Percentiles rank a stretch among this genome's conserved stretches.
phyloP scores from a whole-genome alignment of 2,329 filamentous ascomycete species.

The Monosporascus sp. region DNA sequence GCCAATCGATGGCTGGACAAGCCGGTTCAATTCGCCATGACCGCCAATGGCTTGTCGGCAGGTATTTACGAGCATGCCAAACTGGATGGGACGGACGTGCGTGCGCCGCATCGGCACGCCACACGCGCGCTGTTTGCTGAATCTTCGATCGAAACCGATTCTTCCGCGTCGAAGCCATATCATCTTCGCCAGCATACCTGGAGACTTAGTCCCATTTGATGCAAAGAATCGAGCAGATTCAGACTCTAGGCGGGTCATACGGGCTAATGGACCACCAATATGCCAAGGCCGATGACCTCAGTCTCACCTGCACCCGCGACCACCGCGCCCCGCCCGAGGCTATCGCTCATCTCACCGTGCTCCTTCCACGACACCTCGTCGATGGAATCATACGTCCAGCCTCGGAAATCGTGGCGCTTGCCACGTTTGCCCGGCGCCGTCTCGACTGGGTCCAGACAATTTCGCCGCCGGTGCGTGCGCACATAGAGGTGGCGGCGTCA shows the following conservation, averaged over 20 bases:
- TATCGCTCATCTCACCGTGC: conserved; percentile 6
- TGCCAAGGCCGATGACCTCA: conserved; percentile 1
- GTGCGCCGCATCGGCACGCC: conserved; percentile 6
- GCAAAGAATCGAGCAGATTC: conserved; percentile 2
- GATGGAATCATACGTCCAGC: conserved; percentile 9
- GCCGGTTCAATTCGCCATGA: conserved; percentile 8
- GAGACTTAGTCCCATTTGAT: neutral
- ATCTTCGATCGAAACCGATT: neutral
- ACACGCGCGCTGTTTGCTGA: neutral
- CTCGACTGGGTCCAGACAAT: conserved; percentile 14
- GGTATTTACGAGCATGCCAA: conserved; percentile 13
- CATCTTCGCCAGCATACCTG: neutral
- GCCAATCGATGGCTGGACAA: conserved; percentile 15
- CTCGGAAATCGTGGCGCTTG: conserved; percentile 10
- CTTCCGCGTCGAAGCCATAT: neutral
- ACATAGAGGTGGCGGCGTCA: conserved; percentile 5
- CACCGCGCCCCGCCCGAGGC: conserved; percentile 6
- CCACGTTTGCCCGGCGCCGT: conserved; percentile 5
- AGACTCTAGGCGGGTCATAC: neutral
- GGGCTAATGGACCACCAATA: conserved; percentile 5
- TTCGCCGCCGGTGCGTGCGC: conserved; percentile 3
- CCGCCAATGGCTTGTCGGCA: conserved; percentile 11
- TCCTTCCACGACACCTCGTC: conserved; percentile 7
- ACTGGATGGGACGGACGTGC: conserved; percentile 11
- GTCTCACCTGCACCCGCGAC: conserved; percentile 2